A percentile compares a stretch with the other conserved stretches of the same genome.
Evolutionary conservation across 208 protist species (phyloP).

Genomic region (Jaenimonas drosophilae): DNA sequence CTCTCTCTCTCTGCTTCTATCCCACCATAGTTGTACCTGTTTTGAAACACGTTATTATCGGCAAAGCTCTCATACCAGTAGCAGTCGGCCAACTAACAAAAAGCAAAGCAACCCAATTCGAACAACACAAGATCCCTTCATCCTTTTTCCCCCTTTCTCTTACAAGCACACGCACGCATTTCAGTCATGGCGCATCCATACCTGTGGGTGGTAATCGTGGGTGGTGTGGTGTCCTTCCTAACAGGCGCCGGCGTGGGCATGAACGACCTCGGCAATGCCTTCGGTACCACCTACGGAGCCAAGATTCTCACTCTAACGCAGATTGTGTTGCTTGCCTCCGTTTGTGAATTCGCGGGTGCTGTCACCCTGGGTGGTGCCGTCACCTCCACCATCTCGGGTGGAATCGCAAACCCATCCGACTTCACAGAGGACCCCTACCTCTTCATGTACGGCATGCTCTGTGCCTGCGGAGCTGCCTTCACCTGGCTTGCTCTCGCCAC

Average conservation of each 20-base stretch:
- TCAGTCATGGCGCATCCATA: slow-evolving; percentile 34
- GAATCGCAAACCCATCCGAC: slow-evolving; percentile 48
- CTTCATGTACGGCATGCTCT: slow-evolving; percentile 81
- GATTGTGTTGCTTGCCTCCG: slow-evolving; percentile 71
- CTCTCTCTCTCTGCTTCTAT: no score
- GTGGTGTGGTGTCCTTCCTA: slow-evolving; percentile 66
- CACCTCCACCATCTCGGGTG: slow-evolving; percentile 66
- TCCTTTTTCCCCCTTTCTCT: no score
- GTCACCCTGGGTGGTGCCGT: slow-evolving; percentile 57
- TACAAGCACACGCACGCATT: no score
- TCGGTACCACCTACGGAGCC: slow-evolving; percentile 81
- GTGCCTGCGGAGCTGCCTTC: slow-evolving; percentile 49
- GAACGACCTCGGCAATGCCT: slow-evolving; percentile 90
- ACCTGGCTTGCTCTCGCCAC: slow-evolving; percentile 57
- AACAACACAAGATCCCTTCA: no score
- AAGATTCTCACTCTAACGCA: slow-evolving; percentile 68
- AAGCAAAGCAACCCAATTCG: no score
- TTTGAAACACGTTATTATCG: no score
- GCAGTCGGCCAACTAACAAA: no score
- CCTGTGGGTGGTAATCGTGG: slow-evolving; percentile 72
- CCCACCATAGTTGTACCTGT: no score
- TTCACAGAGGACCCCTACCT: slow-evolving; percentile 59
- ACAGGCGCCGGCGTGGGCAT: slow-evolving; percentile 74
- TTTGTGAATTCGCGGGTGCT: slow-evolving; percentile 76
- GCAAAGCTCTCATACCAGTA: no score